Conservation (phyloP, 306 rosid genomes). For the Cicer chorassanicum region DNA sequence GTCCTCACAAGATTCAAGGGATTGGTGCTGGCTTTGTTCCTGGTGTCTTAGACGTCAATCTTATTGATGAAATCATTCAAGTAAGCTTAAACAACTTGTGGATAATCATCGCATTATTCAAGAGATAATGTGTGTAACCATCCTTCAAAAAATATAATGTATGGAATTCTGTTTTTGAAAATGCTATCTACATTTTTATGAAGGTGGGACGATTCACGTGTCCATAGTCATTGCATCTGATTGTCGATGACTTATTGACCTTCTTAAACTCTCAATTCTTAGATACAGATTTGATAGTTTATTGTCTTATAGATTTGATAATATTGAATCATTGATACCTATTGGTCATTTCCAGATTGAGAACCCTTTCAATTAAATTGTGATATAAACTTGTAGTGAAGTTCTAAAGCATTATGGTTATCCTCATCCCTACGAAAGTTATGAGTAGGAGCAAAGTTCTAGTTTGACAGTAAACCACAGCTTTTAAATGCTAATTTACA, state of each 20-base stretch:
- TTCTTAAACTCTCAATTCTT: not conserved
- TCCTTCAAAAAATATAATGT: not conserved
- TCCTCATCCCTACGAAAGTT: conserved; percentile 14
- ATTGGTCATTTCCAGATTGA: conserved; percentile 24
- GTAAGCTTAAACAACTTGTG: conserved; percentile 51
- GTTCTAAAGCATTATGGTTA: not conserved
- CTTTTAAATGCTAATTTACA: not conserved
- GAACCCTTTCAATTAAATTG: conserved; percentile 24
- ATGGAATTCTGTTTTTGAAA: not conserved
- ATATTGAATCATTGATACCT: not conserved
- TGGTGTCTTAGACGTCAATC: conserved; percentile 72
- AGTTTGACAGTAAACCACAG: conserved; percentile 5
- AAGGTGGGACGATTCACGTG: not conserved
- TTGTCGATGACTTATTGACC: not conserved
- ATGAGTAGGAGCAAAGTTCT: not conserved
- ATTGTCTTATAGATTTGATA: not conserved
- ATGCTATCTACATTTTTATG: not conserved
- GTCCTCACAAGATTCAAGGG: conserved; percentile 95
- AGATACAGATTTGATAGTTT: not conserved
- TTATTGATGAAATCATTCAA: conserved; percentile 74
- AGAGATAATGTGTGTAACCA: not conserved
- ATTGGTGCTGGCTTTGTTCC: conserved; percentile 89
- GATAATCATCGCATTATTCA: conserved; percentile 27
- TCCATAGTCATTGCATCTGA: not conserved
- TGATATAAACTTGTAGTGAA: conserved; percentile 11